Percentiles rank a stretch among this genome's conserved stretches.
Conservation (phyloP, 2,329 filamentous ascomycete species). For the Triangularia verruculosa region DNA sequence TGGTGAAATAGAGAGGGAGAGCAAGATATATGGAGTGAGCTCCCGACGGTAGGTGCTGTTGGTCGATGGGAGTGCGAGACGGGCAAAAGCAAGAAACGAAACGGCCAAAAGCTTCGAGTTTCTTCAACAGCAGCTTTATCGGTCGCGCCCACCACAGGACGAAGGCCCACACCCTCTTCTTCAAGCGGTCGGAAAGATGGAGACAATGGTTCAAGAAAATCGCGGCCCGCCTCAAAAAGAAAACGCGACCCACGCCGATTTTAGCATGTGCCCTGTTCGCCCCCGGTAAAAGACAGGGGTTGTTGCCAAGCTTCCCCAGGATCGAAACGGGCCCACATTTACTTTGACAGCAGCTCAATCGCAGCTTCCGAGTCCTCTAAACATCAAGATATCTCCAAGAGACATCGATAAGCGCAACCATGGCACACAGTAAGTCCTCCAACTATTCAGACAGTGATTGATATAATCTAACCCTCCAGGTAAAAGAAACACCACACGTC, state of each 20-base stretch:
- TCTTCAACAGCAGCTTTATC: not conserved
- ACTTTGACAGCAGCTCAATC: not conserved
- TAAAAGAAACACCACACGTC: conserved; percentile 87
- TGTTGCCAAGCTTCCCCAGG: not conserved
- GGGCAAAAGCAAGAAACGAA: not conserved
- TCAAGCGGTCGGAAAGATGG: not conserved
- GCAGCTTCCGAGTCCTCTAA: not conserved
- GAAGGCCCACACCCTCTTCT: not conserved
- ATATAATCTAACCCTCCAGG: conserved; percentile 39
- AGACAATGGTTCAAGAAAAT: conserved; percentile 3
- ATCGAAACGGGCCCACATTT: not conserved
- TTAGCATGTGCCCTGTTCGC: conserved; percentile 6
- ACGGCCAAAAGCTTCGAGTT: not conserved
- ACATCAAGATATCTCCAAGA: not conserved
- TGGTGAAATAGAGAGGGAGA: not conserved
- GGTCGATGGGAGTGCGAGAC: not conserved
- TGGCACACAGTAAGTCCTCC: conserved; percentile 45
- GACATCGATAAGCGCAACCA: conserved; percentile 23
- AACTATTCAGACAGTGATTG: not conserved
- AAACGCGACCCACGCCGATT: not conserved
- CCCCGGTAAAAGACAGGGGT: conserved; percentile 1
- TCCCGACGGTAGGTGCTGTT: not conserved
- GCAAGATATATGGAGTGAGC: not conserved
- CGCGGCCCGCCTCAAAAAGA: not conserved
- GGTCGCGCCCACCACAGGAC: not conserved